phyloP scores from a whole-genome alignment of 805 yeast genomes.

The Limtongia smithiae region DNA sequence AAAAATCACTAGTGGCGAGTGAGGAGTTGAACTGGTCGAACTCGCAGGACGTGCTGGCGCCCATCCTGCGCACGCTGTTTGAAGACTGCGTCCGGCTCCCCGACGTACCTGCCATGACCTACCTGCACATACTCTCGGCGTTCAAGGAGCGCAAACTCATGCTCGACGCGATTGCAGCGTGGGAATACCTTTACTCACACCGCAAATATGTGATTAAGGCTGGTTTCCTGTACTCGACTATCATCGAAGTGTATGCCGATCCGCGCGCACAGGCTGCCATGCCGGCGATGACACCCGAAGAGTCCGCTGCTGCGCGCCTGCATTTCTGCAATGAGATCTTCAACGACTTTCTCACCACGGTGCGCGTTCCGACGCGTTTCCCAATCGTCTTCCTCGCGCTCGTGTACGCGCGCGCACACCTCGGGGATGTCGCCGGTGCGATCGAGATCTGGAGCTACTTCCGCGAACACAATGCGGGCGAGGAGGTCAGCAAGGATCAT shows the following conservation, averaged over 20 bases:
- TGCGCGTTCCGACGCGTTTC: background rate
- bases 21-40: no score
- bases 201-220: background rate
- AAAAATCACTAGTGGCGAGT: no score
- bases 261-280: background rate
- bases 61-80: no score
- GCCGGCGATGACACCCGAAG: background rate
- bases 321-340: constrained; percentile 2
- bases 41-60: no score
- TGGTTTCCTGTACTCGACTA: constrained; percentile 8
- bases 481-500: background rate
- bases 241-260: constrained; percentile 16
- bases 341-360: background rate
- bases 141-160: constrained; percentile 8
- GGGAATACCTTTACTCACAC: constrained; percentile 7
- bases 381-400: constrained; percentile 2
- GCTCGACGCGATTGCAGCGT: constrained; percentile 5
- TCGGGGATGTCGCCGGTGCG: constrained; percentile 12
- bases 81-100: no score
- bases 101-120: background rate
- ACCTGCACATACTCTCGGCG: constrained; percentile 5
- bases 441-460: constrained; percentile 3
- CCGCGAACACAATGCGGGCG: background rate
- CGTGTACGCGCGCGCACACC: constrained; percentile 3
- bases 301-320: background rate